Base-by-base conservation (phyloP, 495 filamentous ascomycete genomes). In the Hypoxylon crocopeplum region DNA sequence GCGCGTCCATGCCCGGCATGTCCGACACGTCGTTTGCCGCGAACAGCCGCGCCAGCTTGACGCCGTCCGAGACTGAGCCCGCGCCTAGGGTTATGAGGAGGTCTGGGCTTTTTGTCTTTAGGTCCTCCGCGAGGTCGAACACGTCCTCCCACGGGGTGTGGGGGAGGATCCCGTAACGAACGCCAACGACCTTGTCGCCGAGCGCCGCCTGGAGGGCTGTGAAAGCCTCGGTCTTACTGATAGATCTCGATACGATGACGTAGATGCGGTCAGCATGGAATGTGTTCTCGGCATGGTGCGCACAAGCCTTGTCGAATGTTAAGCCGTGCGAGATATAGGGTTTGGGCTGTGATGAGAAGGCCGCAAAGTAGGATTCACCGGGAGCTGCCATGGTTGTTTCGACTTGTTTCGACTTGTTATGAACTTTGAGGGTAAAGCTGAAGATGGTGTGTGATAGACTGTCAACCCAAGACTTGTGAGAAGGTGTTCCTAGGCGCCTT, bases 121-220 rank as follows among this genome's bases (percentile, higher is more conserved):
- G 70, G 6, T 87, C 83, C 3, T 75, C 63, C 8, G 75, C 66
- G 24, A 88, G 80, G 32, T 82, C 75, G 2, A 88, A 51, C 2
- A 87, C 73, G 48, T 87, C 86, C 16, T 80, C 80, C 78, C 77
- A 86, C 25, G 79, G 74, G 2, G 83, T 84, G 65, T 88, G 85
- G 36, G 80, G 80, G 25, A 75, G 76, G 68, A 89, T 83, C 8
- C 86, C 85, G 29, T 80, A 73, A 3, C 79, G 75, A 11, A 76
- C 64, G 5, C 84, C 85, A 8, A 79, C 82, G 27, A 82, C 68
- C 20, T 79, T 74, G 30, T 77, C 70, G 2, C 73, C 72, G 13
- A 89, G 55, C 0, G 80, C 76, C 2, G 63, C 32, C 12, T 73
- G 63, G 22, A 89, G 70, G 5, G 64, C 54, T 0, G 75, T 69